phyloP scores from a whole-genome alignment of 164 flowering plant genomes.

The Platanus orientalis region DNA sequence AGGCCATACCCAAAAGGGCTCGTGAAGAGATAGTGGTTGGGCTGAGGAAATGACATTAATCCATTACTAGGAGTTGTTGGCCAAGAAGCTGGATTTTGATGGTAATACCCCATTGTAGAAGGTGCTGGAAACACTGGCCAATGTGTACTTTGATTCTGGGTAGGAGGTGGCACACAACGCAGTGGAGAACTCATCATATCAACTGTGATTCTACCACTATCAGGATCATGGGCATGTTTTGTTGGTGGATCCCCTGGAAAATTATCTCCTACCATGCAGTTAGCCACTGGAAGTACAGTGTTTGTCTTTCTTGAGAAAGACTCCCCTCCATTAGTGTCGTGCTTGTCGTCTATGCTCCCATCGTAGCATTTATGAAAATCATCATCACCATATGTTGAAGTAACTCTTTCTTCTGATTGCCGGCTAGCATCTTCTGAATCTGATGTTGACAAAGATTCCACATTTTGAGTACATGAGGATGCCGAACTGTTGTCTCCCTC shows the following conservation, averaged over 20 bases:
- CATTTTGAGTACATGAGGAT: conserved; percentile 51
- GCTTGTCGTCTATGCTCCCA: conserved; percentile 26
- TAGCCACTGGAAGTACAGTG: conserved; percentile 14
- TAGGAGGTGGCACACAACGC: conserved; percentile 35
- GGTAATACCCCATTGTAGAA: conserved; percentile 67
- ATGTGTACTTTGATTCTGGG: conserved; percentile 45
- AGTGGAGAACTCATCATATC: conserved; percentile 38
- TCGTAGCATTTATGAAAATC: conserved; percentile 27
- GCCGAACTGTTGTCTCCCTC: conserved; percentile 72
- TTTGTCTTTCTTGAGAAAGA: conserved; percentile 14
- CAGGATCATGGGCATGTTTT: conserved; percentile 22
- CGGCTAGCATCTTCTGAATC: conserved; percentile 78
- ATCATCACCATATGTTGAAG: conserved; percentile 24
- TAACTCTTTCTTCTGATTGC: conserved; percentile 60
- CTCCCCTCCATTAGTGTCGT: conserved; percentile 21
- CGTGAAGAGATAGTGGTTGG: conserved; percentile 49
- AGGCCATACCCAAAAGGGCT: conserved; percentile 58
- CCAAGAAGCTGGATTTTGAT: conserved; percentile 73
- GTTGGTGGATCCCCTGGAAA: conserved; percentile 10
- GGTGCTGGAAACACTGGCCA: conserved; percentile 63
- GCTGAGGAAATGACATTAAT: conserved; percentile 54
- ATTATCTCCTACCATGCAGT: conserved; percentile 14
- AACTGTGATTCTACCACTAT: conserved; percentile 26
- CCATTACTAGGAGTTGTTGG: conserved; percentile 61
- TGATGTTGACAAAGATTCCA: conserved; percentile 60